Conservation (phyloP, 306 rosid genomes). For the Inga leiocalycina region DNA sequence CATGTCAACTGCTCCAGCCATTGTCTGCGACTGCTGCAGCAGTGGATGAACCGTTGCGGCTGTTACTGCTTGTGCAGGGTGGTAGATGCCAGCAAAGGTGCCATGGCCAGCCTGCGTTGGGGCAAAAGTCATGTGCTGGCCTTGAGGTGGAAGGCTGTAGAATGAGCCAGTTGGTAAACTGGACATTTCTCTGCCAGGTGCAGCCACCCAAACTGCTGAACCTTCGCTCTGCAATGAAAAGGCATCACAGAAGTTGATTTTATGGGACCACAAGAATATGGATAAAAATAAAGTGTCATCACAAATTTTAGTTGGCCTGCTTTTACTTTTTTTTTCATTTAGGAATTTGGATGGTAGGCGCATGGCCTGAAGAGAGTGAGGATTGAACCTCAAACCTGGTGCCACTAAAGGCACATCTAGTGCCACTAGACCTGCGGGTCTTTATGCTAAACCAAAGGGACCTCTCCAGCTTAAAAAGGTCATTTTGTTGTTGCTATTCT, state of each 20-base stretch:
- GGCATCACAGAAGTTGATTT: constrained; percentile 6
- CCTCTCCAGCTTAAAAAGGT: neutral
- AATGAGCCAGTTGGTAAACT: constrained; percentile 79
- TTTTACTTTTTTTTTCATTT: neutral
- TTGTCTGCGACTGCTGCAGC: constrained; percentile 91
- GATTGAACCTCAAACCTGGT: no score
- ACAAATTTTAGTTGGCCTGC: neutral
- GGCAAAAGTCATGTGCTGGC: constrained; percentile 82
- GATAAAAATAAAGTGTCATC: neutral
- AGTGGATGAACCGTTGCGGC: constrained; percentile 87
- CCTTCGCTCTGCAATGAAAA: constrained; percentile 77
- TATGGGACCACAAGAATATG: neutral
- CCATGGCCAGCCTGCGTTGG: constrained; percentile 93
- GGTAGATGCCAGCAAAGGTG: constrained; percentile 80
- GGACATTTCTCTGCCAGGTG: constrained; percentile 85
- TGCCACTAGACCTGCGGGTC: neutral
- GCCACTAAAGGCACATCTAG: no score
- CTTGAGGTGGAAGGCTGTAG: constrained; percentile 89
- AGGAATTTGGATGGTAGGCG: no score
- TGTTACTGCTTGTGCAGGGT: constrained; percentile 87
- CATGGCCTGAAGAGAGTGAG: no score
- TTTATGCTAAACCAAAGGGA: constrained; percentile 21
- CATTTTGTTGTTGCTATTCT: neutral
- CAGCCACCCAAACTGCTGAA: constrained; percentile 91
- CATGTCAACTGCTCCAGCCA: constrained; percentile 94